Evolutionary conservation across 352 stramenopile species (phyloP), one percentile per base, ranked within the genome.

Genomic region (Phytophthora ramorum): DNA sequence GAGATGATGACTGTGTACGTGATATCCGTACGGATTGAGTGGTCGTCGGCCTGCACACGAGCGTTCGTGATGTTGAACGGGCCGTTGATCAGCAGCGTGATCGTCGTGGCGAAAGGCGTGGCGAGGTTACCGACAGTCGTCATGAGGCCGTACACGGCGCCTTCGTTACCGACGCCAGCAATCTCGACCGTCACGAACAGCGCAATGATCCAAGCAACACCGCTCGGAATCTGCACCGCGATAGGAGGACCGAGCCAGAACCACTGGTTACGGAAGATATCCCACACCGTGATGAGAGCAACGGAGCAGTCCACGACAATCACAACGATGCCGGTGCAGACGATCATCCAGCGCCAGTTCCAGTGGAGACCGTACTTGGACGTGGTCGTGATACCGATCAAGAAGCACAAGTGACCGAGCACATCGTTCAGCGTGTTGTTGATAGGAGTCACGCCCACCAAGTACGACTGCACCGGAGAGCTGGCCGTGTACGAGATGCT

Each of bases 111-210:
- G 44, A 88, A 81, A 14, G 79, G 78, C 0, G 56, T 45, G 10
- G 73, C 63, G 17, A 84, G 24, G 59, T 86, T 83, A 5, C 56
- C 61, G 7, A 83, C 57, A 0, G 77, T 86, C 2, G 79, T 81
- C 35, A 83, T 62, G 10, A 88, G 72, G 19, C 72, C 76, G 55
- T 81, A 83, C 16, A 80, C 64, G 17, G 75, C 73, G 16, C 68
- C 79, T 71, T 88, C 79, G 44, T 84, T 81, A 10, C 77, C 79
- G 3, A 75, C 65, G 16, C 78, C 76, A 3, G 73, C 67, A 20
- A 89, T 60, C 38, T 89, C 79, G 40, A 84, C 75, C 3, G 71
- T 70, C 35, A 85, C 69, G 32, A 75, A 83, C 4, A 72, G 59
- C 0, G 51, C 59, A 40, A 83, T 72, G 37, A 83, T 78, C 49